Base-by-base conservation (phyloP, 495 filamentous ascomycete genomes). In the Podospora pseudoanserina region DNA sequence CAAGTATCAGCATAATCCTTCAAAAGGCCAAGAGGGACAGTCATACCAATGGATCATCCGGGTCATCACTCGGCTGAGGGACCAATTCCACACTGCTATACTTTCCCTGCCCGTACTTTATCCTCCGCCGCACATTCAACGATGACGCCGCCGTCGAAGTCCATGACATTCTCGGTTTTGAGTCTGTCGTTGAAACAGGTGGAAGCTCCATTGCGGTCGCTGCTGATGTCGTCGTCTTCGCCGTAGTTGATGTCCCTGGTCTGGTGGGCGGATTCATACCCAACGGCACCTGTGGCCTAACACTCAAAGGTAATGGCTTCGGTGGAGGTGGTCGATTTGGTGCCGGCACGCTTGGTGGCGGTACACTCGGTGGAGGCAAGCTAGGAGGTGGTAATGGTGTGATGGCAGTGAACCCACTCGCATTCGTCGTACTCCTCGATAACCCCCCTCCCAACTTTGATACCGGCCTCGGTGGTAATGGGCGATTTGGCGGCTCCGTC, bases 21-120 rank as follows among this genome's bases (percentile, higher is more conserved):
- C 5, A 15, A 20, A 32, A 7, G 4, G 30, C 18, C 15, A 55
- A 23, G 19, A 23, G 2, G 5, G 4, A 32, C 6, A 39, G 68
- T 78, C 39, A 60, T 78, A 83, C 82, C 67, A 85, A 65, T 59
- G 84, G 84, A 65, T 86, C 84, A 59, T 81, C 78, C 9, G 73
- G 78, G 60, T 83, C 77, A 54, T 82, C 78, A 60, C 82, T 85
- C 2, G 83, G 82, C 56, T 81, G 82, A 15, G 83, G 83, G 4
- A 81, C 81, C 58, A 86, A 71, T 68, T 84, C 82, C 18, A 84
- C 72, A 27, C 71, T 71, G 13, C 76, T 73, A 58, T 78, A 69
- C 61, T 79, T 84, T 6, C 83, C 82, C 67, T 70, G 76, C 7
- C 76, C 82, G 34, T 81, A 85, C 69, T 84, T 85, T 67, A 81